Conservation (phyloP, 2,329 filamentous ascomycete genomes). For the Aspergillus udagawae region DNA sequence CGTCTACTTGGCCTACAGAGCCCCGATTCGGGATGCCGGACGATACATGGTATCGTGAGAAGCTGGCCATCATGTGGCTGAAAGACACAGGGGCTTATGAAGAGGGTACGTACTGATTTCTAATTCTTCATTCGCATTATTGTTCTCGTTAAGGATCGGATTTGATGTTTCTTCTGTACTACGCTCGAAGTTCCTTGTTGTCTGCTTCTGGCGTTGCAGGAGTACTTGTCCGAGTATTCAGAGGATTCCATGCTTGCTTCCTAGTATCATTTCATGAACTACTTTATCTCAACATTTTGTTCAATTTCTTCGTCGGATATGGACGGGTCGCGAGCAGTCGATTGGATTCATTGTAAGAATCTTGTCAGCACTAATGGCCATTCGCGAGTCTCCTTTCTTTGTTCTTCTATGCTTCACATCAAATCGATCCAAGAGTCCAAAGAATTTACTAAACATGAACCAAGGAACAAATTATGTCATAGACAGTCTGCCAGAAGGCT, state of each 20-base stretch:
- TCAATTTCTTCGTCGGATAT: not conserved
- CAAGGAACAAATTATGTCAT: constrained; percentile 48
- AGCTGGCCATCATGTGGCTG: constrained; percentile 49
- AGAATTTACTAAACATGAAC: not conserved
- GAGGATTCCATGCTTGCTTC: too few species aligned
- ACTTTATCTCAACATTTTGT: not conserved
- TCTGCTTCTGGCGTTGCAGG: not conserved
- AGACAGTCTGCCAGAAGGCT: constrained; percentile 52
- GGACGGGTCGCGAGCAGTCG: not conserved
- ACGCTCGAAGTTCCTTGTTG: not conserved
- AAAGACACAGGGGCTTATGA: constrained; percentile 36
- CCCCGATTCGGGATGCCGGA: constrained; percentile 33
- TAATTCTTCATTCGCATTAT: not conserved
- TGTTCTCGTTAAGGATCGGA: not conserved
- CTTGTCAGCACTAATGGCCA: not conserved
- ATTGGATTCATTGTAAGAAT: not conserved
- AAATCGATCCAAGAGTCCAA: not conserved
- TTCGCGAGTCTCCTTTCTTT: not conserved
- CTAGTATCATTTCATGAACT: not conserved
- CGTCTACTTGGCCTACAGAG: constrained; percentile 33
- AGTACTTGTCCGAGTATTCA: not conserved
- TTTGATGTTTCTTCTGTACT: not conserved
- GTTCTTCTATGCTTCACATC: not conserved
- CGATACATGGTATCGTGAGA: constrained; percentile 45
- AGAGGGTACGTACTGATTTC: constrained; percentile 26